Conservation (phyloP, 768 basidiomycete species). For the Russula earlei region DNA sequence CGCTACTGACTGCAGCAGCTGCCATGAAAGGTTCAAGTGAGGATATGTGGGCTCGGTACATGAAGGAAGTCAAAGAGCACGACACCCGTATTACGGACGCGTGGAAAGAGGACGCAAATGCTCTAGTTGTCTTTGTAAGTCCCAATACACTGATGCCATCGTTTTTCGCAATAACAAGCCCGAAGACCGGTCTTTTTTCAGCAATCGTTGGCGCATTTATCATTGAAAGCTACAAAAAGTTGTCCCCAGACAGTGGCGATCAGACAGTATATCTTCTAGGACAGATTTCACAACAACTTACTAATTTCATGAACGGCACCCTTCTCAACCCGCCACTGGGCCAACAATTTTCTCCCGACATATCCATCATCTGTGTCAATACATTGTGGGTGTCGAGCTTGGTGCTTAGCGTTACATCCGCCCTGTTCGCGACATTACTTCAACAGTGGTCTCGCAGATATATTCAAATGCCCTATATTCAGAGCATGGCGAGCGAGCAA, state of each 20-base stretch:
- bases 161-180: background rate
- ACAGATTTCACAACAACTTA: background rate
- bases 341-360: background rate
- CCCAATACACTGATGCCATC: background rate
- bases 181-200: background rate
- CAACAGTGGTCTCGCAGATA: slow-evolving; percentile 13
- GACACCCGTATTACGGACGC: background rate
- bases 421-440: too few species aligned
- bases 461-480: background rate
- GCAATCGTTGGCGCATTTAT: background rate
- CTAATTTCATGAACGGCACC: background rate
- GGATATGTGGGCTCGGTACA: background rate
- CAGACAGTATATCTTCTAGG: too few species aligned
- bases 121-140: background rate
- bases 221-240: too few species aligned
- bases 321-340: background rate
- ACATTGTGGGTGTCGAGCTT: slow-evolving; percentile 13
- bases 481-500: background rate
- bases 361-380: slow-evolving; percentile 4
- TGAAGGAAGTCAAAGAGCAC: background rate
- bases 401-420: slow-evolving; percentile 9
- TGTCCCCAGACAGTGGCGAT: too few species aligned
- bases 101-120: background rate
- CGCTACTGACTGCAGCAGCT: background rate
- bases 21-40: background rate